These are phyloP conservation scores for Phytopythium mirpurense DNA, from an alignment of 352 stramenopile genomes.

Conservation along the genomic window DNA sequence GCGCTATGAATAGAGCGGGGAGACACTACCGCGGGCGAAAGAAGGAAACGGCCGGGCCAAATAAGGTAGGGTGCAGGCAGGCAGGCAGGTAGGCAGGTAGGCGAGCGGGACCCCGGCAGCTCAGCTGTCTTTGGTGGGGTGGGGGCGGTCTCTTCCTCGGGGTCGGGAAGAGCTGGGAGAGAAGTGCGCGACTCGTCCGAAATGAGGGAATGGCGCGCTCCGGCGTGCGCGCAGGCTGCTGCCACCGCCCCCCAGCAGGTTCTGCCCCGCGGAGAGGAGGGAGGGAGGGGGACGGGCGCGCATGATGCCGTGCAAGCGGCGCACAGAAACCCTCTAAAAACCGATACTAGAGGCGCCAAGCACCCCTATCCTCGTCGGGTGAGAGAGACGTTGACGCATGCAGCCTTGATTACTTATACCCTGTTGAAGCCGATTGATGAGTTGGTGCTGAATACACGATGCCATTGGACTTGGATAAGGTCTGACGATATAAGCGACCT, in stretches of 20 bases:
- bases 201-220: conserved; percentile 5
- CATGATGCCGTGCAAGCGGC: no score
- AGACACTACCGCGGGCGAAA: not conserved
- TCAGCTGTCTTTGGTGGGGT: not conserved
- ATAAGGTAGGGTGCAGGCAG: not conserved
- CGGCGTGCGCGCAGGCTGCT: not conserved
- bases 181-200: conserved; percentile 2
- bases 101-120: not conserved
- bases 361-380: conserved; percentile 1
- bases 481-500: not conserved
- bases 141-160: conserved; percentile 1
- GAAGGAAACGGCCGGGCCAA: not conserved
- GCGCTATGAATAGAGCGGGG: not conserved
- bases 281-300: not conserved
- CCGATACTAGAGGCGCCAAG: conserved; percentile 1
- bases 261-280: not conserved
- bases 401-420: not conserved
- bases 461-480: no score
- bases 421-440: not conserved
- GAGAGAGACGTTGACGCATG: not conserved
- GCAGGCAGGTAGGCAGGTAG: no score
- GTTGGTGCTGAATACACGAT: no score
- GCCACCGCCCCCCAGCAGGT: not conserved
- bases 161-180: not conserved
- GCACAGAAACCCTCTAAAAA: conserved; percentile 3